phyloP scores from a whole-genome alignment of 495 filamentous ascomycete genomes.

The Thozetella sp. region DNA sequence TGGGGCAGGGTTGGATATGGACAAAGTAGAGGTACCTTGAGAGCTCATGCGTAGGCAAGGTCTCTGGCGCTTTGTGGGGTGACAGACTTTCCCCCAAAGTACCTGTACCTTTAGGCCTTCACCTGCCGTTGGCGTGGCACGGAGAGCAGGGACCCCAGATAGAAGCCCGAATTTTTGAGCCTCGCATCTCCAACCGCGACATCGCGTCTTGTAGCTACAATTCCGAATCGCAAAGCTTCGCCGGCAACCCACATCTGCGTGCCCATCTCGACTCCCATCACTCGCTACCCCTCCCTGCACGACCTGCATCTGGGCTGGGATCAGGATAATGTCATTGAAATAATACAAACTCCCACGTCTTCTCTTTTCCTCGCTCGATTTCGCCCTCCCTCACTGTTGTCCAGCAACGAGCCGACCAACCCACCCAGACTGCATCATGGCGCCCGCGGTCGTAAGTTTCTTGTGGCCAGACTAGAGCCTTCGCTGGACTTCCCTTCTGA shows the following conservation, averaged over 20 bases:
- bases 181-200: conserved; percentile 11
- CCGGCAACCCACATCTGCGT: background rate
- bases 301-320: background rate
- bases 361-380: background rate
- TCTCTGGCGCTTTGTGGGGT: too few relatives aligned
- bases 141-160: background rate
- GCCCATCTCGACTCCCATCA: background rate
- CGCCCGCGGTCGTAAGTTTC: background rate
- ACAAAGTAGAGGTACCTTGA: conserved; percentile 1
- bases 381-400: background rate
- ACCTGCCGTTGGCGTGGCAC: background rate
- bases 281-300: background rate
- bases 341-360: background rate
- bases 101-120: background rate
- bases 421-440: background rate
- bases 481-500: background rate
- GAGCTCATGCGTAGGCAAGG: background rate
- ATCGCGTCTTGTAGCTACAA: conserved; percentile 8
- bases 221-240: conserved; percentile 5
- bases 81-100: too few relatives aligned
- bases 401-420: conserved; percentile 4
- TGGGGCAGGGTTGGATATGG: background rate
- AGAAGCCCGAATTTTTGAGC: conserved; percentile 25
- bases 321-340: background rate
- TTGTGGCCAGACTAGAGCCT: background rate